Percentiles rank a stretch among this genome's conserved stretches.
phyloP scores from a whole-genome alignment of 345 rosid genomes.

The Excoecaria agallocha region DNA sequence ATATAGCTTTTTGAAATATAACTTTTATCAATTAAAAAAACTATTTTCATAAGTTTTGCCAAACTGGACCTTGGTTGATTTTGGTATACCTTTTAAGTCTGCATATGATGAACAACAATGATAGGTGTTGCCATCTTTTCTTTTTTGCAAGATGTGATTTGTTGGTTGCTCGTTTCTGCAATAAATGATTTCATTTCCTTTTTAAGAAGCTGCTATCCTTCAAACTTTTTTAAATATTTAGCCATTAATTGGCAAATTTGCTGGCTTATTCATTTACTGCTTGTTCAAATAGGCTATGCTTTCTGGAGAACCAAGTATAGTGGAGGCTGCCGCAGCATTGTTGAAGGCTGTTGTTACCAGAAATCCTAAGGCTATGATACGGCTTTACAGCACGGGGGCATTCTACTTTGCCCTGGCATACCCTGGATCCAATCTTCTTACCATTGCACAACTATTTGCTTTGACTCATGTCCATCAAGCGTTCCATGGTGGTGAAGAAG shows the following conservation, averaged over 20 bases:
- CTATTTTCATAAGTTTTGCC: too few relatives aligned
- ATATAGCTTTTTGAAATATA: too few relatives aligned
- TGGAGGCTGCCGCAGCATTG: constrained; percentile 92
- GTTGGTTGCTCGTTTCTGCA: background rate
- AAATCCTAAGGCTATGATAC: constrained; percentile 98
- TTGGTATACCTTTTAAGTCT: background rate
- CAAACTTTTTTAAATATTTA: background rate
- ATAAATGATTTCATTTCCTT: background rate
- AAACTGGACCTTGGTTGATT: too few relatives aligned
- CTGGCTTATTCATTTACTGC: constrained; percentile 8
- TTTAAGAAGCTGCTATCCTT: background rate
- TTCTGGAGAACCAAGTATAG: constrained; percentile 94
- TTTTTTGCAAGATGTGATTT: background rate
- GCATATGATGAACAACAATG: background rate
- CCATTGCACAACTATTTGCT: constrained; percentile 88
- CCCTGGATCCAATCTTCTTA: constrained; percentile 92
- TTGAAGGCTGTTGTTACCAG: constrained; percentile 92
- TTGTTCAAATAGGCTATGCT: constrained; percentile 61
- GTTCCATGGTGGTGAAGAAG: constrained; percentile 99
- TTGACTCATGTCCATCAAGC: constrained; percentile 98
- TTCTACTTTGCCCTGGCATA: constrained; percentile 94
- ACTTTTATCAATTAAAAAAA: too few relatives aligned
- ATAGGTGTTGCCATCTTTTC: background rate
- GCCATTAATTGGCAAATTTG: background rate
- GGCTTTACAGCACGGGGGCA: constrained; percentile 92